Evolutionary conservation across 2,329 filamentous ascomycete genomes (phyloP).

Genomic region (Fusarium tricinctum): DNA sequence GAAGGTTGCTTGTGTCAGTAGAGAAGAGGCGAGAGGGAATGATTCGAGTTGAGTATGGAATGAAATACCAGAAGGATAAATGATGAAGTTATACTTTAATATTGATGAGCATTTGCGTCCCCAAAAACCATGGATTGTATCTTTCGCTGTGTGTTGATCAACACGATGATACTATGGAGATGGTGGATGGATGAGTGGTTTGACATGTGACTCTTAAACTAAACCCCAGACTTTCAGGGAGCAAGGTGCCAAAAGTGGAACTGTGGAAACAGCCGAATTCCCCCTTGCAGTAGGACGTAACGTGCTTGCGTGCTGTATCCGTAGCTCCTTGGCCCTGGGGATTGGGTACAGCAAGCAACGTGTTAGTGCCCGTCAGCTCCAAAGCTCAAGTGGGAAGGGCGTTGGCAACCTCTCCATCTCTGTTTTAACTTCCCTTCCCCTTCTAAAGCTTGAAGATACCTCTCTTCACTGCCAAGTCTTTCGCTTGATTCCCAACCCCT

Average conservation of each 20-base stretch:
- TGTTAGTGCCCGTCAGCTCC: conserved; percentile 5
- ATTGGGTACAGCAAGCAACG: too few species aligned
- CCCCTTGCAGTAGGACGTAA: conserved; percentile 22
- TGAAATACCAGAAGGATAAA: conserved; percentile 31
- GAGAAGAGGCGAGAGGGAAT: conserved; percentile 15
- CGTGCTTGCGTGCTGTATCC: not conserved
- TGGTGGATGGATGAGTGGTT: too few species aligned
- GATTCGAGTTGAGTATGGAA: conserved; percentile 24
- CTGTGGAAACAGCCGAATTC: conserved; percentile 8
- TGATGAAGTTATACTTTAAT: conserved; percentile 14
- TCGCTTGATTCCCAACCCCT: conserved; percentile 33
- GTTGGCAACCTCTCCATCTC: not conserved
- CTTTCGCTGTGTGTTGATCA: too few species aligned
- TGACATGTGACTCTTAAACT: conserved; percentile 39
- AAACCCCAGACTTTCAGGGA: conserved; percentile 34
- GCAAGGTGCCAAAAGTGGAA: conserved; percentile 21
- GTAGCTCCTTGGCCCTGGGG: not conserved
- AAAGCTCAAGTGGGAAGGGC: not conserved
- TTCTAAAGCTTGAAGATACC: not conserved
- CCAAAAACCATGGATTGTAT: not conserved
- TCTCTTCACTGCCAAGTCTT: conserved; percentile 29
- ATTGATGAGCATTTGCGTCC: not conserved
- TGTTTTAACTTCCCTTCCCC: conserved; percentile 12
- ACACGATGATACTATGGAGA: too few species aligned
- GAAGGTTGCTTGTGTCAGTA: conserved; percentile 29